A percentile compares a stretch with the other conserved stretches of the same genome.
Conservation (phyloP, 2,329 filamentous ascomycete species). For the Lizonia empirigonia region DNA sequence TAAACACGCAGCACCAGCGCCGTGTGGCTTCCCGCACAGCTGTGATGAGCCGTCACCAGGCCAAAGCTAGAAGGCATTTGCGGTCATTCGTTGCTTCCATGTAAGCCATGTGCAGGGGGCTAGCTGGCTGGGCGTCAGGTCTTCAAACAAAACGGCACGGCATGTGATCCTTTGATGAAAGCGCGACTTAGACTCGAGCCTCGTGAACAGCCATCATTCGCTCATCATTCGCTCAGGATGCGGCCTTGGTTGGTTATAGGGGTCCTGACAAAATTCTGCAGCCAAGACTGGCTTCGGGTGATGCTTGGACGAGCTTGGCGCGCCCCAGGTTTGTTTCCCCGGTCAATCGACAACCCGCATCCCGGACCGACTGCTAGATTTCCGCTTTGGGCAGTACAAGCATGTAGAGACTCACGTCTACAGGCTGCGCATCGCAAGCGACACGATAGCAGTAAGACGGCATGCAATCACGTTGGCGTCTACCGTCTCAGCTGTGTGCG, state of each 20-base stretch:
- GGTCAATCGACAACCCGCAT: slow-evolving; percentile 23
- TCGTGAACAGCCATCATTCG: slow-evolving; percentile 23
- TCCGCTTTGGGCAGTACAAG: slow-evolving; percentile 19
- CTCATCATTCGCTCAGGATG: slow-evolving; percentile 32
- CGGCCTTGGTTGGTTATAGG: slow-evolving; percentile 27
- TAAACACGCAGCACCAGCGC: slow-evolving; percentile 16
- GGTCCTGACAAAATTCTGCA: slow-evolving; percentile 19
- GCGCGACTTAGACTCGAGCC: slow-evolving; percentile 25
- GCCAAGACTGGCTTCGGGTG: slow-evolving; percentile 21
- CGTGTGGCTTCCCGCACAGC: slow-evolving; percentile 14
- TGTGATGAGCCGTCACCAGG: slow-evolving; percentile 16
- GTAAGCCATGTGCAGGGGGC: slow-evolving; percentile 23
- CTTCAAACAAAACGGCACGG: slow-evolving; percentile 4
- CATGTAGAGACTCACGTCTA: slow-evolving; percentile 6
- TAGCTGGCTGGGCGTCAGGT: slow-evolving; percentile 13
- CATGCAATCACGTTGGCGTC: slow-evolving; percentile 8
- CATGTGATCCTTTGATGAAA: slow-evolving; percentile 18
- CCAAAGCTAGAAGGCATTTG: slow-evolving; percentile 18
- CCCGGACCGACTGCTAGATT: slow-evolving; percentile 40
- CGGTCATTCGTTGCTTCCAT: slow-evolving; percentile 27
- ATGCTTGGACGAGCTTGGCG: slow-evolving; percentile 39
- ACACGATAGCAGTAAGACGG: slow-evolving; percentile 2
- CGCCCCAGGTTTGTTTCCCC: slow-evolving; percentile 39
- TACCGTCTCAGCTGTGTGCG: slow-evolving; percentile 20
- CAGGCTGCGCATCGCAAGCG: slow-evolving; percentile 20